Evolutionary conservation across 805 yeast genomes (phyloP), one percentile per base, ranked within the genome.

Genomic region (Hanseniaspora clermontiae): DNA sequence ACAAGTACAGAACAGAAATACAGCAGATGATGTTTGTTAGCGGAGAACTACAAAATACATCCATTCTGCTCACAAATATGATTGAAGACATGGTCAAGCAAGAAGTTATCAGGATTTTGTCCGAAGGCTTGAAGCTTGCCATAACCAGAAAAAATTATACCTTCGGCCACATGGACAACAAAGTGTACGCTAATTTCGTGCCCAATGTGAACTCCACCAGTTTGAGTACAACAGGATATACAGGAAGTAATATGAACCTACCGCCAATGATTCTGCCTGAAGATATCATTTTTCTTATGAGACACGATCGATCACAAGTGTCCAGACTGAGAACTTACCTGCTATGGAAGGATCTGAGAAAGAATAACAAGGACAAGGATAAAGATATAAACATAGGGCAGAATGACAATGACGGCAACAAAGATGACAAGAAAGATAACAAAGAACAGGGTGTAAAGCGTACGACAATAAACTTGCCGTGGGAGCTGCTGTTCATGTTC

Each of bases 21-120:
- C 98, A 93, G 70, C 93, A 87, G 73, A 93, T 93, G 98, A 93
- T 93, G 98, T 93, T 93, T 74, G 98, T 93, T 57, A 78, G 84
- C 56, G 98, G 98, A 2, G 97, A 93, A 67, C 81, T 93, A 0
- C 87, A 86, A 62, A 98, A 93, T 64, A 95, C 97, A 1, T 95
- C 97, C 0, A 77, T 84, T 15, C 95, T 87, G 61, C 87, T 97
- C 0, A 86, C 96, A 0, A 81, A 91, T n/a, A 71, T 93, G 54
- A 88, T 91, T 45, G 98, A 93, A 66, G 97, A 93, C 65, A 88
- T 93, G 48, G 97, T 93, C 1, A 76, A 95, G 47, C 93, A 93
- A 1, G 98, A 93, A 68, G 97, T 93, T 39, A 83, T 90, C 43
- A 96, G 91, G 64, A 81, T 93, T 50, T 70, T 85, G 11, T 62